A percentile compares a stretch with the other conserved stretches of the same genome.
These are phyloP conservation scores for Xerocomellus intermedius DNA, from an alignment of 768 basidiomycete genomes.

Conservation along the genomic window DNA sequence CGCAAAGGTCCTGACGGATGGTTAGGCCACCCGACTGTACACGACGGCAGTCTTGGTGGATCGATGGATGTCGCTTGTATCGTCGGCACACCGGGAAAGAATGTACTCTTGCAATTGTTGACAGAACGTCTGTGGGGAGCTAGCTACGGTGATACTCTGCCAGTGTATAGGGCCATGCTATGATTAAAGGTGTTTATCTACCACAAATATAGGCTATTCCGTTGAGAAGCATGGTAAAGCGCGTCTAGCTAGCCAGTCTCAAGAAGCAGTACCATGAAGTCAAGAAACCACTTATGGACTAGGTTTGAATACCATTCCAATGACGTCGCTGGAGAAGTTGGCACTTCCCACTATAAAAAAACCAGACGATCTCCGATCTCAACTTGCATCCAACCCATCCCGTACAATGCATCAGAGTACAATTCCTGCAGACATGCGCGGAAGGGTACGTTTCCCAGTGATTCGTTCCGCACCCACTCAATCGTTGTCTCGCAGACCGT, in stretches of 20 bases:
- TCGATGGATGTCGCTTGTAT: slow-evolving; percentile 46
- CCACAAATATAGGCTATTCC: neutral
- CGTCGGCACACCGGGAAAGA: slow-evolving; percentile 63
- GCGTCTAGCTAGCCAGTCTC: neutral
- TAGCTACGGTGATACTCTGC: neutral
- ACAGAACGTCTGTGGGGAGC: slow-evolving; percentile 56
- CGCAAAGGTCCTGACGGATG: slow-evolving; percentile 17
- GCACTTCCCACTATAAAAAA: neutral
- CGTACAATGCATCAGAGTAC: neutral
- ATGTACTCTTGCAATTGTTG: slow-evolving; percentile 46
- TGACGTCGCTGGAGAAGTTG: slow-evolving; percentile 12
- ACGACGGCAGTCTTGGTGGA: slow-evolving; percentile 22
- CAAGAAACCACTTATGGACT: neutral
- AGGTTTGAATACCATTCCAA: neutral
- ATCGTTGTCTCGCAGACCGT: neutral
- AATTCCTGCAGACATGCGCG: neutral
- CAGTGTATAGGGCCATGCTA: neutral
- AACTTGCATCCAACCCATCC: neutral
- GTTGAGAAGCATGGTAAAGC: neutral
- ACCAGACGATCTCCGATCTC: neutral
- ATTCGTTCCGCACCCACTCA: neutral
- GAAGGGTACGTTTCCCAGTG: neutral
- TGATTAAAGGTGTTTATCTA: neutral
- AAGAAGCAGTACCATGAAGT: neutral
- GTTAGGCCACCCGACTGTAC: slow-evolving; percentile 17